Evolutionary conservation across 768 basidiomycete species (phyloP).

Genomic region (Trametes cinnabarina): DNA sequence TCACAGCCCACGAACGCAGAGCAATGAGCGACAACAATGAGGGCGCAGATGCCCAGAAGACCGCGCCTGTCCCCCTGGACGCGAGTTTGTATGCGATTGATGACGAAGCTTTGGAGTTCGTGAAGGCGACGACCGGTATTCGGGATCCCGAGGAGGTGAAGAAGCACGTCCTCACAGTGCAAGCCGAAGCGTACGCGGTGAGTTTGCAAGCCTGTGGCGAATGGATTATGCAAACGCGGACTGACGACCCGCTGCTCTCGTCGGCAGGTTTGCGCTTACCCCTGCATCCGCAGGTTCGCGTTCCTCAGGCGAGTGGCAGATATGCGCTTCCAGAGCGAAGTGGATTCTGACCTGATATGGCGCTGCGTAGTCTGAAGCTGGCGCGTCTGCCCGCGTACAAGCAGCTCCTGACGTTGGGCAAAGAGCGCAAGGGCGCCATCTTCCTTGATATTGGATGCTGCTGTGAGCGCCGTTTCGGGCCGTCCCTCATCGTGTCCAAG

Average conservation of each 20-base stretch:
- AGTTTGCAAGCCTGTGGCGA: neutral
- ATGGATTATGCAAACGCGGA: neutral
- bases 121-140: constrained; percentile 27
- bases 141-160: constrained; percentile 25
- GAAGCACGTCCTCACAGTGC: constrained; percentile 25
- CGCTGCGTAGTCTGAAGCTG: neutral
- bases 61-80: constrained; percentile 3
- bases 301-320: constrained; percentile 14
- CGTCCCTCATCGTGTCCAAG: no score
- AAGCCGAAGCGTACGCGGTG: constrained; percentile 23
- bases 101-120: constrained; percentile 20
- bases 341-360: no score
- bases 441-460: constrained; percentile 18
- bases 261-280: neutral
- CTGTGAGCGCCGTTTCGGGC: constrained; percentile 14
- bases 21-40: neutral
- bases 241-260: neutral
- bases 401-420: neutral
- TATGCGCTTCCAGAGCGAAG: neutral
- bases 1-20: neutral
- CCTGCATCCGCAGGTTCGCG: constrained; percentile 20
- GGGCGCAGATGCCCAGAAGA: neutral
- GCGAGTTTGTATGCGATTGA: constrained; percentile 7
- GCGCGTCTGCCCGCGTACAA: constrained; percentile 18
- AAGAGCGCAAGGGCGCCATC: constrained; percentile 4